Percentiles rank a stretch among this genome's conserved stretches.
Conservation (phyloP, 1,284 basidiomycete genomes). For the Psilocybe mexicana region DNA sequence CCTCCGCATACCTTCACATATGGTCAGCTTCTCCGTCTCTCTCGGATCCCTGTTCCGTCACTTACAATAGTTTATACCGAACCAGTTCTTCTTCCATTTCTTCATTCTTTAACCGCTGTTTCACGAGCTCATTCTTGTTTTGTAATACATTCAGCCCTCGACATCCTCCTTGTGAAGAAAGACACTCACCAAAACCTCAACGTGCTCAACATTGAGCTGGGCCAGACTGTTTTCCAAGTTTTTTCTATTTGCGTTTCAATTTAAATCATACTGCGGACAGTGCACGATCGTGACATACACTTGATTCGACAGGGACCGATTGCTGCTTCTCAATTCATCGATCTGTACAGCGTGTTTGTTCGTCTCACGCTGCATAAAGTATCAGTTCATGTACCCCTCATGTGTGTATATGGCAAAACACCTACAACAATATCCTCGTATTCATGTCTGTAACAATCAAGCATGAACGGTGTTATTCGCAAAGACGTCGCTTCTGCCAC, state of each 20-base stretch:
- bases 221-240: constrained; percentile 75
- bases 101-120: constrained; percentile 82
- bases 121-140: constrained; percentile 83
- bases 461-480: constrained; percentile 88
- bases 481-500: constrained; percentile 83
- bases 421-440: constrained; percentile 70
- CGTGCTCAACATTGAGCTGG: constrained; percentile 80
- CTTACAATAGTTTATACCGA: constrained; percentile 86
- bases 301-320: constrained; percentile 75
- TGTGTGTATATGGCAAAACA: not conserved
- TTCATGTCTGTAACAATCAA: constrained; percentile 86
- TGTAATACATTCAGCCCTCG: not conserved
- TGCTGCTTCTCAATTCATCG: constrained; percentile 77
- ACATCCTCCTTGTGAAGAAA: not conserved
- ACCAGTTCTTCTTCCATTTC: constrained; percentile 91
- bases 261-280: not conserved
- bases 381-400: not conserved
- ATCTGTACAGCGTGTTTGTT: constrained; percentile 76
- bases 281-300: constrained; percentile 55
- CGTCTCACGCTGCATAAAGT: constrained; percentile 61
- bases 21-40: constrained; percentile 4
- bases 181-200: constrained; percentile 63
- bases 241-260: constrained; percentile 51
- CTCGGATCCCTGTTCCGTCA: constrained; percentile 17
- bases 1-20: constrained; percentile 76